phyloP scores from a whole-genome alignment of 2,329 filamentous ascomycete species.

The Apiospora pterosperma region DNA sequence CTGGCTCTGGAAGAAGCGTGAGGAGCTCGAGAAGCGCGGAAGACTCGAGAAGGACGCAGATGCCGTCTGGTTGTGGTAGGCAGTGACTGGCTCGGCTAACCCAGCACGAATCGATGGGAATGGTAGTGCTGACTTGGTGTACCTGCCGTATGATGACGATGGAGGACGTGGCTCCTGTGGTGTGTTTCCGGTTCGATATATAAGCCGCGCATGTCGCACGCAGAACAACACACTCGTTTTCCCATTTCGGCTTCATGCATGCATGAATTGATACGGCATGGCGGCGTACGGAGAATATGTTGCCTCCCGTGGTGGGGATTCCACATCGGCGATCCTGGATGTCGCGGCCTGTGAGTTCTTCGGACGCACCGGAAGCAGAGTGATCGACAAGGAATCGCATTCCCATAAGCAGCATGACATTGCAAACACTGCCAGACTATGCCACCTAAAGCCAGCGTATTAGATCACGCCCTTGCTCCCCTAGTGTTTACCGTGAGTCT shows the following conservation, averaged over 20 bases:
- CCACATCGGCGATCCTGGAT: neutral
- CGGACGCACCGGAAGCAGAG: neutral
- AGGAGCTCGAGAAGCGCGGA: neutral
- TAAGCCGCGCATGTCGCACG: neutral
- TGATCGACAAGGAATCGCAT: neutral
- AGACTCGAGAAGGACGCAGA: neutral
- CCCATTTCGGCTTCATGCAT: neutral
- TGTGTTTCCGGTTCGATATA: neutral
- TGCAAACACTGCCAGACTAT: neutral
- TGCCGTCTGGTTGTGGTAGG: neutral
- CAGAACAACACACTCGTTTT: neutral
- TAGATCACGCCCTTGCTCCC: neutral
- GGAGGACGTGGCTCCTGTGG: neutral
- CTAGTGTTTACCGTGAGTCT: neutral
- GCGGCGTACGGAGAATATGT: neutral
- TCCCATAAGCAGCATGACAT: neutral
- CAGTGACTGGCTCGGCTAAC: neutral
- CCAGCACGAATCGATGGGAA: neutral
- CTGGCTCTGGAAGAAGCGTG: neutral
- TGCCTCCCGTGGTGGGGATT: neutral
- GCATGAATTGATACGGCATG: neutral
- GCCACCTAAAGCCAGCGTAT: neutral
- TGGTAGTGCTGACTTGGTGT: neutral
- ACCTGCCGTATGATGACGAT: neutral
- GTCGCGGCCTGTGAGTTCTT: neutral